Conservation (phyloP, 192 early-diverging fungal genomes). For the Backusella australiensis region DNA sequence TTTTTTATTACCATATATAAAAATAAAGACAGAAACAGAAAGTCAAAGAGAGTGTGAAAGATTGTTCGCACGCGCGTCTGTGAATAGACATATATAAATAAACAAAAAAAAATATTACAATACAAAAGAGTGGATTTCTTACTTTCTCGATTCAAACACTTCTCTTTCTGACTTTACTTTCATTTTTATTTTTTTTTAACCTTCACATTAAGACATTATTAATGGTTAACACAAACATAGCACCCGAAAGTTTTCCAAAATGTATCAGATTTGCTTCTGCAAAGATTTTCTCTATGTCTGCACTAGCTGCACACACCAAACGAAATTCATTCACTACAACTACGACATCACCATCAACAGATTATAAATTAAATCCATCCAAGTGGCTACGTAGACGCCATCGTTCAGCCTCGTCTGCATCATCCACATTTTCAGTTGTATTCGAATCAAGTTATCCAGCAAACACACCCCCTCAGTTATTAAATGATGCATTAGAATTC, state of each 20-base stretch:
- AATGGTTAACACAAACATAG: not conserved
- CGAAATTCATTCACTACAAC: not conserved
- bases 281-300: not conserved
- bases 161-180: not conserved
- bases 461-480: not conserved
- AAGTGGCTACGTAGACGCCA: constrained; percentile 14
- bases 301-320: not conserved
- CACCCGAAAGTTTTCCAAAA: constrained; percentile 5
- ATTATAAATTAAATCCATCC: constrained; percentile 6
- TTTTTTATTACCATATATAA: not conserved
- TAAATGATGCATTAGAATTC: not conserved
- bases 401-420: constrained; percentile 14
- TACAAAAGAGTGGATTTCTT: not conserved
- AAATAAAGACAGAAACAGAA: not conserved
- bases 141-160: not conserved
- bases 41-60: not conserved
- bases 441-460: not conserved
- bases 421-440: constrained; percentile 10
- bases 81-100: not conserved
- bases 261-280: constrained; percentile 12
- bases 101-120: not conserved
- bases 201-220: not conserved
- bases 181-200: not conserved
- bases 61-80: not conserved
- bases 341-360: not conserved